Evolutionary conservation across 192 early-diverging fungal genomes (phyloP).

Genomic region (Rhizophagus prolifer): DNA sequence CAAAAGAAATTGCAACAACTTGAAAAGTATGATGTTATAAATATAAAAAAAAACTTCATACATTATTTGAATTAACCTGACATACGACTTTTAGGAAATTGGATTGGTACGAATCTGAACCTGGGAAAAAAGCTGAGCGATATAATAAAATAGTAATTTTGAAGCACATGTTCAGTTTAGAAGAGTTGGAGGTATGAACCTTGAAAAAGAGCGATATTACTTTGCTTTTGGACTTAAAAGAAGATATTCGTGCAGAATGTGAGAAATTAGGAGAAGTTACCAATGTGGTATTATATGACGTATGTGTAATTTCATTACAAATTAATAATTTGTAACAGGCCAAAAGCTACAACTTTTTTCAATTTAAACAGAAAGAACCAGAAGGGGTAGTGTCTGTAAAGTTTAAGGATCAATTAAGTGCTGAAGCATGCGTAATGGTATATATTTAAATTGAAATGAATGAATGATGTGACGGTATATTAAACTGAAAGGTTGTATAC

Average conservation of each 20-base stretch:
- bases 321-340: slow-evolving; percentile 39
- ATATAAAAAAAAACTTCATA: neutral
- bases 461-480: neutral
- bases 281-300: slow-evolving; percentile 92
- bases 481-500: neutral
- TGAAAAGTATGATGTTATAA: slow-evolving; percentile 60
- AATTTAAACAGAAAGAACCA: slow-evolving; percentile 55
- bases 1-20: slow-evolving; percentile 70
- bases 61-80: neutral
- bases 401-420: slow-evolving; percentile 79
- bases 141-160: slow-evolving; percentile 84
- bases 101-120: slow-evolving; percentile 85
- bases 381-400: slow-evolving; percentile 88
- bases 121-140: slow-evolving; percentile 68
- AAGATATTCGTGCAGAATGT: slow-evolving; percentile 92
- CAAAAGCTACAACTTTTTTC: neutral
- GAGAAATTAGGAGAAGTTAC: slow-evolving; percentile 93
- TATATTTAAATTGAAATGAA: neutral
- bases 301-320: slow-evolving; percentile 44
- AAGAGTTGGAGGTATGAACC: slow-evolving; percentile 78
- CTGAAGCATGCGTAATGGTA: slow-evolving; percentile 84
- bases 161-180: slow-evolving; percentile 91
- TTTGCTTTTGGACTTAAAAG: slow-evolving; percentile 85
- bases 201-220: slow-evolving; percentile 71
- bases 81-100: slow-evolving; percentile 60